Conservation (phyloP, 768 basidiomycete genomes). For the Tubosaeta sp. region DNA sequence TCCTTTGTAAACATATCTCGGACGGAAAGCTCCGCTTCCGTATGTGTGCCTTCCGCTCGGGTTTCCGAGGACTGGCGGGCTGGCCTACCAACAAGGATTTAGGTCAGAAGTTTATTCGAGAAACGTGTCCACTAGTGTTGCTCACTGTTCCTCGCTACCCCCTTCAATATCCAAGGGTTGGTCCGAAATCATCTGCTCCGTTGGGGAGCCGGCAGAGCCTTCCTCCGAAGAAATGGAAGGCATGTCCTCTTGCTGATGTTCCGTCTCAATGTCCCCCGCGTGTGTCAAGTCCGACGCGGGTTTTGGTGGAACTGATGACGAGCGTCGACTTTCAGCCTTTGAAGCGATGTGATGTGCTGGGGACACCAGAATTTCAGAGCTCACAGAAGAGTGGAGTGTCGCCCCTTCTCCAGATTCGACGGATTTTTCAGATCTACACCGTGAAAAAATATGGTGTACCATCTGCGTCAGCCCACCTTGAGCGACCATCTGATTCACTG, state of each 20-base stretch:
- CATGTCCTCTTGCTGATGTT: background rate
- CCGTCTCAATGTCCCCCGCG: background rate
- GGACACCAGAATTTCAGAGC: slow-evolving; percentile 19
- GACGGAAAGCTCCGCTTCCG: slow-evolving; percentile 51
- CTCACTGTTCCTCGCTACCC: slow-evolving; percentile 22
- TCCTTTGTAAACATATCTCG: slow-evolving; percentile 95
- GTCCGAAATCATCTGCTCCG: background rate
- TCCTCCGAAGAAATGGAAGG: slow-evolving; percentile 2
- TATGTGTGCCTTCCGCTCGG: slow-evolving; percentile 13
- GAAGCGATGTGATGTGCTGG: slow-evolving; percentile 1
- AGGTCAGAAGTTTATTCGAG: slow-evolving; percentile 1
- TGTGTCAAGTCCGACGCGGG: background rate
- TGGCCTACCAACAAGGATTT: slow-evolving; percentile 22
- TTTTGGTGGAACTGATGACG: slow-evolving; percentile 5
- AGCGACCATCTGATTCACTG: slow-evolving; percentile 95
- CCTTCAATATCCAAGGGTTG: slow-evolving; percentile 2
- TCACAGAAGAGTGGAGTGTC: slow-evolving; percentile 16
- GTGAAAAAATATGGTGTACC: slow-evolving; percentile 93
- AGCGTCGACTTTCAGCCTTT: slow-evolving; percentile 10
- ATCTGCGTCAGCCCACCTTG: slow-evolving; percentile 98
- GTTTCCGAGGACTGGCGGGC: slow-evolving; percentile 21
- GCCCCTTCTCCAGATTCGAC: slow-evolving; percentile 15
- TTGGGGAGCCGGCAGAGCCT: background rate
- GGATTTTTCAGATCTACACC: slow-evolving; percentile 49
- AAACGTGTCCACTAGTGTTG: background rate